These are phyloP conservation scores for Yamadazyma paraphyllophila DNA, from an alignment of 805 yeast species.

Conservation along the genomic window DNA sequence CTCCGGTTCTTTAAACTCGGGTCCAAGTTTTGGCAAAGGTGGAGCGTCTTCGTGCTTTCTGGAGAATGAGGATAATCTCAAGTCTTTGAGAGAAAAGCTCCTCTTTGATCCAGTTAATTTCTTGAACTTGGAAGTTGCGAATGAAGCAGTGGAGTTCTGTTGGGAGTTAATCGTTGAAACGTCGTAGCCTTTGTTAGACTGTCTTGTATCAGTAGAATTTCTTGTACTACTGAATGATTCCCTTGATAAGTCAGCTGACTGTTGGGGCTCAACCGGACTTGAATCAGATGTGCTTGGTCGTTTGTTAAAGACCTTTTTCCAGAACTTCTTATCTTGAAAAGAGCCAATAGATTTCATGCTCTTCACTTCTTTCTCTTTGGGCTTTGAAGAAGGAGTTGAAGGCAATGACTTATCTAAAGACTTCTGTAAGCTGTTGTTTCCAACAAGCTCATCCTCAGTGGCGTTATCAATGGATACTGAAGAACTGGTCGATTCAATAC, in stretches of 20 bases:
- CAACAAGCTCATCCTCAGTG: not conserved
- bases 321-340: conserved; percentile 5
- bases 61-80: conserved; percentile 13
- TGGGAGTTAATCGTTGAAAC: not conserved
- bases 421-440: not conserved
- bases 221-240: not conserved
- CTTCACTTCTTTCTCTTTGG: conserved; percentile 1
- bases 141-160: not conserved
- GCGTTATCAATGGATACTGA: conserved; percentile 3
- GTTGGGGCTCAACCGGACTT: not conserved
- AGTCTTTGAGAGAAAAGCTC: conserved; percentile 14
- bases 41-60: conserved; percentile 8
- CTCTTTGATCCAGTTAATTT: conserved; percentile 6
- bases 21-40: conserved; percentile 10
- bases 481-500: not conserved
- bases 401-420: conserved; percentile 11
- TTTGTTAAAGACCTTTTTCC: conserved; percentile 14
- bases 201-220: not conserved
- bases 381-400: conserved; percentile 9
- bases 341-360: conserved; percentile 4
- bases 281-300: not conserved
- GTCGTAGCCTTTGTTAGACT: not conserved
- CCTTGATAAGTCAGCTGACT: not conserved
- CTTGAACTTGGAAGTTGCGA: conserved; percentile 3
- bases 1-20: not conserved